Conservation (phyloP, 257 asterid species). For the Ilex asprella region DNA sequence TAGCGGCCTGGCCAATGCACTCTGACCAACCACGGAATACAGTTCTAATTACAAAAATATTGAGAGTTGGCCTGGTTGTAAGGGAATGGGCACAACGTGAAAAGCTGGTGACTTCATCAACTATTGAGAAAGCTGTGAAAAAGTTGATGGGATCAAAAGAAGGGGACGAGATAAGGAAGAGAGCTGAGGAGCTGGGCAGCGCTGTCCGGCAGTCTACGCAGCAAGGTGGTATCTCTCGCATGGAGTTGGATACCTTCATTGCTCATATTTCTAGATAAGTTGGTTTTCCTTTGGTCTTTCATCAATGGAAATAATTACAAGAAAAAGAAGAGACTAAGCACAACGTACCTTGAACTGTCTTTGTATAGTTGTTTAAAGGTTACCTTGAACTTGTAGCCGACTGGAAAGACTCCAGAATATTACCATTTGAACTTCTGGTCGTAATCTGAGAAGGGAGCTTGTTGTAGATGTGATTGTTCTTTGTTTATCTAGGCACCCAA, state of each 20-base stretch:
- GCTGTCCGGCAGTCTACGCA: constrained; percentile 12
- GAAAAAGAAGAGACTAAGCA: no score
- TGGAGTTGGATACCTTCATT: constrained; percentile 6
- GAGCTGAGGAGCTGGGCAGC: constrained; percentile 11
- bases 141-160: constrained; percentile 21
- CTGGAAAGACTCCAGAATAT: no score
- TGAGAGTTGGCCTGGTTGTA: constrained; percentile 13
- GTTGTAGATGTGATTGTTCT: no score
- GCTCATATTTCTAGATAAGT: constrained; percentile 1
- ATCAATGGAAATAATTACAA: no score
- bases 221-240: constrained; percentile 5
- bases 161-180: constrained; percentile 24
- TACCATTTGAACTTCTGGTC: no score
- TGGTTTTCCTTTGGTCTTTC: background rate
- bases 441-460: no score
- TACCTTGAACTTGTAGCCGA: no score
- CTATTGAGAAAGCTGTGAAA: constrained; percentile 13
- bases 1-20: constrained; percentile 23
- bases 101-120: constrained; percentile 16
- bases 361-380: no score
- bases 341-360: no score
- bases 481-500: no score
- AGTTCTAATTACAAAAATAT: background rate
- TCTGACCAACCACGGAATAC: constrained; percentile 17
- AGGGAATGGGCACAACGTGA: constrained; percentile 10